Percentiles rank a stretch among this genome's conserved stretches.
Conservation (phyloP, 106 monocot genomes). For the Alisma plantagoaquatica region DNA sequence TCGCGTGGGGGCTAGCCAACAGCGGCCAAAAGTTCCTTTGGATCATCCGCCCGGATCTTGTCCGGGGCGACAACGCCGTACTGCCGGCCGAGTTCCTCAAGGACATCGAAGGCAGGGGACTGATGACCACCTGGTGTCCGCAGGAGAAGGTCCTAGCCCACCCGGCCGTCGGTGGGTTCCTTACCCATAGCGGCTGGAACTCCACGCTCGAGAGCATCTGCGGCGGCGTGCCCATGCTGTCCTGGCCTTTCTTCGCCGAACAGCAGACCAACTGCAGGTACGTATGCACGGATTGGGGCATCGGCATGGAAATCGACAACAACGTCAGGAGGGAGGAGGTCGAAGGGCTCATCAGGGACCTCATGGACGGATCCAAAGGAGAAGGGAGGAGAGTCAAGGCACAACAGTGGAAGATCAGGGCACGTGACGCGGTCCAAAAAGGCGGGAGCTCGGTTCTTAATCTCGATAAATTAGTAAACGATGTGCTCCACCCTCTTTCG, state of each 20-base stretch:
- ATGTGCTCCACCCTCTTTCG: too few species aligned
- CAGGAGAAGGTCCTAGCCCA: conserved; percentile 6
- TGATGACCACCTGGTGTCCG: not conserved
- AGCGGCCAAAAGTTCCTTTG: conserved; percentile 1
- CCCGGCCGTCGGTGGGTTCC: not conserved
- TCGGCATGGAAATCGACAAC: conserved; percentile 1
- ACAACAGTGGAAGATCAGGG: too few species aligned
- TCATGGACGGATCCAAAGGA: too few species aligned
- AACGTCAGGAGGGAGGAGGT: conserved; percentile 8
- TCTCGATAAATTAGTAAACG: too few species aligned
- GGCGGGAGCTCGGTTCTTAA: too few species aligned
- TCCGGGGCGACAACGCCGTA: not conserved
- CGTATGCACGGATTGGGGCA: not conserved
- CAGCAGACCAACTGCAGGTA: conserved; percentile 6
- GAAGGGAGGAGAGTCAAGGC: too few species aligned
- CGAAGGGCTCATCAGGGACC: too few species aligned
- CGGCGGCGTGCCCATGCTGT: conserved; percentile 14
- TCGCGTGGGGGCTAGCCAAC: conserved; percentile 11
- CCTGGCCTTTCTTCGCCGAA: conserved; percentile 10
- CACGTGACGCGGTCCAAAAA: too few species aligned
- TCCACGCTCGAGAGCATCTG: conserved; percentile 12
- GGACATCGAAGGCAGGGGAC: not conserved
- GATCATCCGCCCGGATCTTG: conserved; percentile 1
- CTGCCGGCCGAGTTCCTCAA: conserved; percentile 2
- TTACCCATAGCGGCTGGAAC: conserved; percentile 10